Base-by-base conservation (phyloP, 2,329 filamentous ascomycete species). In the Colletotrichum sp. region DNA sequence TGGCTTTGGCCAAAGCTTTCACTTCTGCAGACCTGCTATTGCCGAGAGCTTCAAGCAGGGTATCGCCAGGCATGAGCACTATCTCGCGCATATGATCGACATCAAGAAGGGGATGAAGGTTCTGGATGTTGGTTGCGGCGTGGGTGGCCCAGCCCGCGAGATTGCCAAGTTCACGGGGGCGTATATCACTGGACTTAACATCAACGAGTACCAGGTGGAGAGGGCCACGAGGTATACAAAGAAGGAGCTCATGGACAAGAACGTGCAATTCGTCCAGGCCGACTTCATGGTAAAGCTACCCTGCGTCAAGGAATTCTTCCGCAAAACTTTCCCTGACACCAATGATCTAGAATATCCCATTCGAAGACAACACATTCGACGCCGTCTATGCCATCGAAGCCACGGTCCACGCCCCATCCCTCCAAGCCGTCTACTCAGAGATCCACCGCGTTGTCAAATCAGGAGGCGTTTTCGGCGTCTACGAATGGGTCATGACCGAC, bases 401-500 rank as follows among this genome's bases (percentile, higher is more conserved):
- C 5, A 99, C 97, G 5, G 95, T 98, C 67, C 97, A 99, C 85
- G 97, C 97, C 1, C 97, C 96, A 57, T 94, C 93, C 60, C 92
- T 99, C 9, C 94, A 96, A 82, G 96, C 95, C 75, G 96, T 98
- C 79, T 99, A 99, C 89, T 93, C 92, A 84, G 94, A 99, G 86
- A 99, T 99, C 82, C 96, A 94, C 91, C 95, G 95, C 64, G 96
- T 98, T 26, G 90, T 99, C 78, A 99, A 99, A 91, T 97, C 97
- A 24, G 97, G 97, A 76, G 96, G 97, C 85, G 90, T 95, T 68
- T 99, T 99, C 81, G 97, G 96, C 83, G 96, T 99, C 68, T 99
- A 99, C 87, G 97, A 99, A 87, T 99, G 97, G 97, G 90, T 99
- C 83, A 99, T 99, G 97, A 99, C 96, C 8, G 96, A 98, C 78